Evolutionary conservation across 2,329 filamentous ascomycete genomes (phyloP).

Genomic region (Venturia carpophila): DNA sequence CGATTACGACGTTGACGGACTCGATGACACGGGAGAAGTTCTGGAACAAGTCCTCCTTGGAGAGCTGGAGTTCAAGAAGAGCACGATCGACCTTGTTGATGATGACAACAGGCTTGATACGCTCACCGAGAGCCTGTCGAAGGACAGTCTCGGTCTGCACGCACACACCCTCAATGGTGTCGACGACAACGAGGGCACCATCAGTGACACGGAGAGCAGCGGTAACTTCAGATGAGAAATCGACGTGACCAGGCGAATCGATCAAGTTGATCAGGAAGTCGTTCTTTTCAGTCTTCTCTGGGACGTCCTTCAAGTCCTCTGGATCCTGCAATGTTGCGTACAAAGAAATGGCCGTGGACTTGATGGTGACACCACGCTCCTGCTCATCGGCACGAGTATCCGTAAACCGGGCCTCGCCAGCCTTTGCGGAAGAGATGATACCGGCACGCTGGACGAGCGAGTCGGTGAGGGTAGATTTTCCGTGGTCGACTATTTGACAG

Average conservation of each 20-base stretch:
- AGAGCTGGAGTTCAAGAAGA: slow-evolving; percentile 96
- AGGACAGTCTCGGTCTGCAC: slow-evolving; percentile 99
- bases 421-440: slow-evolving; percentile 98
- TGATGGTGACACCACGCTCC: slow-evolving; percentile 99
- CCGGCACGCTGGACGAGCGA: slow-evolving; percentile 97
- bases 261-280: slow-evolving; percentile 99
- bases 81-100: slow-evolving; percentile 99
- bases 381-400: slow-evolving; percentile 97
- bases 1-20: slow-evolving; percentile 99
- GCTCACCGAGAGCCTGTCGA: slow-evolving; percentile 97
- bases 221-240: slow-evolving; percentile 99
- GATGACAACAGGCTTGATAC: slow-evolving; percentile 98
- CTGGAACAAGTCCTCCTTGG: slow-evolving; percentile 99
- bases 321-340: slow-evolving; percentile 74
- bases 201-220: slow-evolving; percentile 99
- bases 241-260: slow-evolving; percentile 99
- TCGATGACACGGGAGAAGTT: slow-evolving; percentile 99
- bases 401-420: slow-evolving; percentile 90
- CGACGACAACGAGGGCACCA: slow-evolving; percentile 98
- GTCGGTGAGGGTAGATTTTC: slow-evolving; percentile 99
- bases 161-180: slow-evolving; percentile 99
- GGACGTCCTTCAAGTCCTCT: slow-evolving; percentile 93
- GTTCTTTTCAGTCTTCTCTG: slow-evolving; percentile 78
- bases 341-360: slow-evolving; percentile 98
- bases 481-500: slow-evolving; percentile 71